Conservation (phyloP, 2,329 filamentous ascomycete species). For the Aaosphaeria arxii region DNA sequence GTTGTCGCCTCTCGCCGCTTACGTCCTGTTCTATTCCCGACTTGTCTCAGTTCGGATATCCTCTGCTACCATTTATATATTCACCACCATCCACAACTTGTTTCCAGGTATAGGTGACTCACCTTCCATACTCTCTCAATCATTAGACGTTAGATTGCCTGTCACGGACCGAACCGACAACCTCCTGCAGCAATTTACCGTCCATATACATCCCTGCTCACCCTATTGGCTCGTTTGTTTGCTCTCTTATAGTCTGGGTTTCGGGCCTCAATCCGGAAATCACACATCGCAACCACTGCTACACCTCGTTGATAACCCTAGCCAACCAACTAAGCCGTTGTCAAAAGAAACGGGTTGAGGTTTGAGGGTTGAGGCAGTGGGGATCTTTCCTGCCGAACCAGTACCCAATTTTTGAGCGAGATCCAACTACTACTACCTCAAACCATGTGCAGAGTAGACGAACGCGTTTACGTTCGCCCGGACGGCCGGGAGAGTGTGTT, state of each 20-base stretch:
- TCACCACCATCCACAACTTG: constrained; percentile 2
- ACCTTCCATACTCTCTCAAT: neutral
- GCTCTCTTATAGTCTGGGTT: constrained; percentile 7
- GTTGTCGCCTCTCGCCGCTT: neutral
- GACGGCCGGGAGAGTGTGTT: constrained; percentile 24
- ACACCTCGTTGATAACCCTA: constrained; percentile 6
- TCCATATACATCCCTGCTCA: neutral
- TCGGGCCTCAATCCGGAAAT: constrained; percentile 17
- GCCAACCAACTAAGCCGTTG: neutral
- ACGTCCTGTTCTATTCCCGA: constrained; percentile 3
- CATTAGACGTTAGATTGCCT: neutral
- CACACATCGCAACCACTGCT: constrained; percentile 7
- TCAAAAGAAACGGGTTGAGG: constrained; percentile 1
- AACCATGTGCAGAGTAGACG: constrained; percentile 32
- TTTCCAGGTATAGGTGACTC: neutral
- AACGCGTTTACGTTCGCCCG: constrained; percentile 22
- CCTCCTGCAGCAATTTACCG: neutral
- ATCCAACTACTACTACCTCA: neutral
- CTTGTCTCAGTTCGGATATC: constrained; percentile 26
- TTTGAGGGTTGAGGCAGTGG: constrained; percentile 9
- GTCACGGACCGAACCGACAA: neutral
- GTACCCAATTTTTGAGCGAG: neutral
- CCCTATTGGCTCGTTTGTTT: neutral
- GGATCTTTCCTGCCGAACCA: neutral
- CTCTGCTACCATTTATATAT: constrained; percentile 15